Conservation (phyloP, 139 green algal genomes). For the Mesostigma viride region DNA sequence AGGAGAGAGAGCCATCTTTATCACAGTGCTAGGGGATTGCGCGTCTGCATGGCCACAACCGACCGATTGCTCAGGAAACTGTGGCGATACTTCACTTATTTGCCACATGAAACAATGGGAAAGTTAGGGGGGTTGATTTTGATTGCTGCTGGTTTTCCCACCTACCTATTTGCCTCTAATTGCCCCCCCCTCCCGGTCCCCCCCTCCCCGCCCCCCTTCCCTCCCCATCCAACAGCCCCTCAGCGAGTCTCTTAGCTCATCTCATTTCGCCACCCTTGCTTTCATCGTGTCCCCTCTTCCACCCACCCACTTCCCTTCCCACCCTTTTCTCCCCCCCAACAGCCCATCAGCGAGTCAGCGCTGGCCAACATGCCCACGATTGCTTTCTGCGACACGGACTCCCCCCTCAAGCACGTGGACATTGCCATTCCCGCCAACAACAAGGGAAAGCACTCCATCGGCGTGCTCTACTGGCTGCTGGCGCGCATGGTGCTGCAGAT, state of each 20-base stretch:
- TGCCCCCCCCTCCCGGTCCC: no score
- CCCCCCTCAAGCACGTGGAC: conserved; percentile 79
- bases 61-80: no score
- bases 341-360: conserved; percentile 91
- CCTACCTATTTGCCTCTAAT: not conserved
- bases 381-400: conserved; percentile 98
- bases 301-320: conserved; percentile 2
- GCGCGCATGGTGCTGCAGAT: conserved; percentile 96
- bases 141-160: not conserved
- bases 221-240: not conserved
- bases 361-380: conserved; percentile 99
- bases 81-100: no score
- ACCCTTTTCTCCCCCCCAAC: conserved; percentile 43
- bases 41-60: no score
- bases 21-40: no score
- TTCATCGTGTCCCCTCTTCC: not conserved
- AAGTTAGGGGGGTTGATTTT: not conserved
- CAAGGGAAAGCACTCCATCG: conserved; percentile 96
- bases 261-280: not conserved
- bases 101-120: no score
- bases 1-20: no score
- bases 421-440: conserved; percentile 99
- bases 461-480: conserved; percentile 92
- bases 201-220: not conserved
- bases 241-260: no score